Evolutionary conservation across 768 basidiomycete species (phyloP).

Genomic region (Neoboletus subvelutipes): DNA sequence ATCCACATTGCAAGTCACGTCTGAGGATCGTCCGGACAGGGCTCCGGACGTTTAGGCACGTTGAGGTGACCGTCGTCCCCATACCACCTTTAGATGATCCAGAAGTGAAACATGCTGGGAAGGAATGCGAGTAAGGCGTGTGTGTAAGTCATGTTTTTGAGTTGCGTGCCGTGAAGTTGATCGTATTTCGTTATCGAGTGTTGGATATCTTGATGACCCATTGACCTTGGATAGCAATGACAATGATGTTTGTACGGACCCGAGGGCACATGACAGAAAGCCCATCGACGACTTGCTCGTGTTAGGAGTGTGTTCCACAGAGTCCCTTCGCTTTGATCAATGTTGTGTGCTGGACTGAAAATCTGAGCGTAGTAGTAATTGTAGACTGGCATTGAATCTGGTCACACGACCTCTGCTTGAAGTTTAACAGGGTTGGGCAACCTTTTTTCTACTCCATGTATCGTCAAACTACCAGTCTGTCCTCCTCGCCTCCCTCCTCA

Average conservation of each 20-base stretch:
- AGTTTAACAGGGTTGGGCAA: not conserved
- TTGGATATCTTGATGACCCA: not conserved
- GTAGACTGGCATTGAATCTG: too few relatives aligned
- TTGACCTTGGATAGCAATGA: not conserved
- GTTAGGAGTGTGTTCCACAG: not conserved
- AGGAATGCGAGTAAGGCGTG: not conserved
- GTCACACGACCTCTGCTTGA: constrained; percentile 11
- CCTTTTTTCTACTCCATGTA: constrained; percentile 11
- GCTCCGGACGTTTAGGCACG: constrained; percentile 52
- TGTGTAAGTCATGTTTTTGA: not conserved
- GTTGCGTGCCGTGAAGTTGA: not conserved
- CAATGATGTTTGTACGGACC: not conserved
- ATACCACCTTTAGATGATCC: not conserved
- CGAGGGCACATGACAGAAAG: too few relatives aligned
- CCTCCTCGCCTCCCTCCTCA: constrained; percentile 15
- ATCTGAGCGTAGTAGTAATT: not conserved
- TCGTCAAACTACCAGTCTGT: not conserved
- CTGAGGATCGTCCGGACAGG: constrained; percentile 52
- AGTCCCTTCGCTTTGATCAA: not conserved
- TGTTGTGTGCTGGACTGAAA: too few relatives aligned
- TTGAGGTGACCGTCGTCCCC: constrained; percentile 53
- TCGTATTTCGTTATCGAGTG: not conserved
- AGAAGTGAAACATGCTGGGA: not conserved
- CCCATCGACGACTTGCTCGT: not conserved
- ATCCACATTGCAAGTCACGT: constrained; percentile 60